Base-by-base conservation (phyloP, 768 basidiomycete genomes). In the Pleurotus djamor region DNA sequence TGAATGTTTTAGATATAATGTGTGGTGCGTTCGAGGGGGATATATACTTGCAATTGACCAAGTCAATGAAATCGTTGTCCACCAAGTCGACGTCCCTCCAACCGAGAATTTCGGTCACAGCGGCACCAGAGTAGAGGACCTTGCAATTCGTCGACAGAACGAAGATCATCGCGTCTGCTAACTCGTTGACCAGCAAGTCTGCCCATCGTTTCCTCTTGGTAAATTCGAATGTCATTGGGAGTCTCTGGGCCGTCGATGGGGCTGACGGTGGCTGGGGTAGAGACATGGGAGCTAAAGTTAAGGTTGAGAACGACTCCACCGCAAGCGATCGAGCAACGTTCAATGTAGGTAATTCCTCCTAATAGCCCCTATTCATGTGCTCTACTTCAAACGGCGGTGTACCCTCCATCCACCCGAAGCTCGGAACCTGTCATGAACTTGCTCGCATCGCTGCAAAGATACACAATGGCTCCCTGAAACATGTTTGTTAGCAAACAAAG, bases 341-440 rank as follows among this genome's bases (percentile, higher is more conserved):
- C 33, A 17, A 52, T 16, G 12, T 6, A 52, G n/a, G 38, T n/a
- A 43, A 43, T 8, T 32, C 47, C 52, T 28, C 37, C 50, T 48
- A 54, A 49, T 35, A 57, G 17, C 36, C 43, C 55, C 17, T 44
- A 43, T 58, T 58, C 38, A 28, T 28, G 21, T 28, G 21, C 21
- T 28, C 57, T 32, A 34, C 16, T n/a, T 48, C 66, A 92, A 63
- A 90, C 77, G 45, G 77, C 66, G 71, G 91, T 92, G 74, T 96
- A 96, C 5, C 94, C 94, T 16, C 95, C 95, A 67, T 98, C 96
- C 48, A 97, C 85, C 7, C 88, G 86, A 59, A 93, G 74, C 65
- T 93, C 93, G 14, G 89, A 76, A 7, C 94, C 95, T 2, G 96
- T 96, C 79, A 94, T 88, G 72, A 95, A 98, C 58, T 82, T 84